phyloP scores from a whole-genome alignment of 129 eudicot species.

The Centella asiatica region DNA sequence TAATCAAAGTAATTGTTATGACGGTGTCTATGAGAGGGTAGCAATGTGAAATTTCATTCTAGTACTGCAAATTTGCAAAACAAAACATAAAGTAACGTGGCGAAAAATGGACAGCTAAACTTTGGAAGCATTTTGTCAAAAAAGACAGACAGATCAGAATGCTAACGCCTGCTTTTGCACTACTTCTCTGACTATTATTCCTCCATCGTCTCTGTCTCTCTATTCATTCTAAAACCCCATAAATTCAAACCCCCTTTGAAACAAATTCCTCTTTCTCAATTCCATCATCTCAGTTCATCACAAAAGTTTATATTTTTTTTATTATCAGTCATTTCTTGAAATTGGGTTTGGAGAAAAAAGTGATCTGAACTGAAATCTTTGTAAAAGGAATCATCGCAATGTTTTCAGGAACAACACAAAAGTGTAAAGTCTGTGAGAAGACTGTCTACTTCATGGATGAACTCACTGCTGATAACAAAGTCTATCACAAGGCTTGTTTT shows the following conservation, averaged over 20 bases:
- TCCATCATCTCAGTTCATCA: not conserved
- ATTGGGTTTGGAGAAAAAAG: conserved; percentile 1
- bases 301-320: not conserved
- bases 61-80: not conserved
- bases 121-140: conserved; percentile 12
- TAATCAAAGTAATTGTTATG: too few relatives aligned
- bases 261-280: not conserved
- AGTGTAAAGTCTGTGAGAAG: conserved; percentile 94
- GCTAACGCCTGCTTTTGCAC: conserved; percentile 12
- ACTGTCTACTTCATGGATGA: conserved; percentile 93
- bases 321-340: not conserved
- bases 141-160: conserved; percentile 2
- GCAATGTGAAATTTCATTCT: not conserved
- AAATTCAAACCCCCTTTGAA: not conserved
- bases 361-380: not conserved
- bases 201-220: too few relatives aligned
- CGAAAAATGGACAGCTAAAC: not conserved
- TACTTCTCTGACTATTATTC: conserved; percentile 5
- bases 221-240: not conserved
- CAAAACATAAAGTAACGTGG: not conserved
- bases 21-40: not conserved
- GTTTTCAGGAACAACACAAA: conserved; percentile 83
- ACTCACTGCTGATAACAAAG: conserved; percentile 73
- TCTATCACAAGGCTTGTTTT: conserved; percentile 83
- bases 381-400: conserved; percentile 38